Conservation (phyloP, 768 basidiomycete genomes). For the Lactarius indigo region DNA sequence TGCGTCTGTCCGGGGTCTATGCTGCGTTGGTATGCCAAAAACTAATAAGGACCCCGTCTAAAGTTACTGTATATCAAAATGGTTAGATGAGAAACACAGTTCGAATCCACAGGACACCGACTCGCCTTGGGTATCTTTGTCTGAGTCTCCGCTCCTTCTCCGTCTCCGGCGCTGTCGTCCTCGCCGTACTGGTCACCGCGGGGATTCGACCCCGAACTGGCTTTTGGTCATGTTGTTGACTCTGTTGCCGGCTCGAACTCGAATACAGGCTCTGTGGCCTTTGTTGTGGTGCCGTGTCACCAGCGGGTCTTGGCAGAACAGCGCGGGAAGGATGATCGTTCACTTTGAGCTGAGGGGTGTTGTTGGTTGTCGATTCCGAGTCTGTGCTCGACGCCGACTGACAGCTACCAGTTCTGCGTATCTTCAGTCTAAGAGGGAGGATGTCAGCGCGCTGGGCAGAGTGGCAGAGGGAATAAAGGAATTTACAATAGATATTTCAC, state of each 20-base stretch:
- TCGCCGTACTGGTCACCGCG: conserved; percentile 17
- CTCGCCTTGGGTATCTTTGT: conserved; percentile 11
- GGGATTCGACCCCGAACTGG: conserved; percentile 3
- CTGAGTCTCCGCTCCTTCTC: background rate
- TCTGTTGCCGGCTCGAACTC: background rate
- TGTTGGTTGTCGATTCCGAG: background rate
- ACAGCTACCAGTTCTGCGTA: background rate
- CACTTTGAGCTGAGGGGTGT: background rate
- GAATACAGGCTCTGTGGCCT: background rate
- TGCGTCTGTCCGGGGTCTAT: background rate
- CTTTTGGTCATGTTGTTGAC: background rate
- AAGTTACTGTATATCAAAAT: conserved; percentile 5
- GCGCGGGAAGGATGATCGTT: background rate
- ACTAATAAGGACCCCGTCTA: conserved; percentile 6
- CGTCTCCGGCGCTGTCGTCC: conserved; percentile 15
- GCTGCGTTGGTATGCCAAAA: background rate
- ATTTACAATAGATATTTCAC: background rate
- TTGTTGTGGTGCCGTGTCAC: background rate
- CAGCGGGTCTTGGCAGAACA: background rate
- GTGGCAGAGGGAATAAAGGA: no score
- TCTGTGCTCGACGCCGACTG: background rate
- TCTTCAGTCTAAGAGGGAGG: background rate
- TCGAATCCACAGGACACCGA: background rate
- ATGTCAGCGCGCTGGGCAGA: background rate
- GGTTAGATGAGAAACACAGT: background rate